Evolutionary conservation across 2,329 filamentous ascomycete genomes (phyloP).

Genomic region (Elsinoe perseae): DNA sequence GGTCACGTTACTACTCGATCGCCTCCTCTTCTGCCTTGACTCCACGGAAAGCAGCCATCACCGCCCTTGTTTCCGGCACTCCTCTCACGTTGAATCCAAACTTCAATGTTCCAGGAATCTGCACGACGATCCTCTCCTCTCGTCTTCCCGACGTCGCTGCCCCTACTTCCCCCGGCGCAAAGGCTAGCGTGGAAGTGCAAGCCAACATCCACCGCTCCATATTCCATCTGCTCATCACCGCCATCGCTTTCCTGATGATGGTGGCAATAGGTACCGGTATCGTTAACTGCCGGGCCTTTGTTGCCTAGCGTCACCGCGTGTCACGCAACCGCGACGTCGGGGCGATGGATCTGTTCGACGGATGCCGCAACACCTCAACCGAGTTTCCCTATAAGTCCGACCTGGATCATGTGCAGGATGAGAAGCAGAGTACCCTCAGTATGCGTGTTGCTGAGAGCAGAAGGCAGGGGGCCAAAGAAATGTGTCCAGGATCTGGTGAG

Average conservation of each 20-base stretch:
- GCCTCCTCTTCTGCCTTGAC: constrained; percentile 35
- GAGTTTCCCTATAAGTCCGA: constrained; percentile 34
- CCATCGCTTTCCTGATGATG: constrained; percentile 45
- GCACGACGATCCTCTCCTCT: constrained; percentile 34
- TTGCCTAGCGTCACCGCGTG: constrained; percentile 35
- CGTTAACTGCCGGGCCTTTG: constrained; percentile 41
- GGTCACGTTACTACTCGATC: constrained; percentile 31
- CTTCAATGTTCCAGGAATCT: constrained; percentile 30
- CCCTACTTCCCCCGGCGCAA: too few species aligned
- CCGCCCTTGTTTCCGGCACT: constrained; percentile 34
- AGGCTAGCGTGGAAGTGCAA: constrained; percentile 3
- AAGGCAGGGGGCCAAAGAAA: constrained; percentile 21
- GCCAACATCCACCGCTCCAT: constrained; percentile 37
- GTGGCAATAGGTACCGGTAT: constrained; percentile 46
- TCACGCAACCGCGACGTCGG: constrained; percentile 33
- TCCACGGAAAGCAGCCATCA: constrained; percentile 32
- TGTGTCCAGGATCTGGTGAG: constrained; percentile 36
- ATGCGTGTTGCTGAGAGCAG: constrained; percentile 32
- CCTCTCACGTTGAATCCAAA: constrained; percentile 21
- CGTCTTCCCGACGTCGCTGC: constrained; percentile 15
- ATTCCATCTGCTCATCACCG: constrained; percentile 40
- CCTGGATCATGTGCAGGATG: constrained; percentile 24
- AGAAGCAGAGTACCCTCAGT: constrained; percentile 18
- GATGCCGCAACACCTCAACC: constrained; percentile 32
- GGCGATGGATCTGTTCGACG: constrained; percentile 36